These are phyloP conservation scores for Hypoxylon sp. DNA, from an alignment of 2,329 filamentous ascomycete genomes.

Conservation along the genomic window DNA sequence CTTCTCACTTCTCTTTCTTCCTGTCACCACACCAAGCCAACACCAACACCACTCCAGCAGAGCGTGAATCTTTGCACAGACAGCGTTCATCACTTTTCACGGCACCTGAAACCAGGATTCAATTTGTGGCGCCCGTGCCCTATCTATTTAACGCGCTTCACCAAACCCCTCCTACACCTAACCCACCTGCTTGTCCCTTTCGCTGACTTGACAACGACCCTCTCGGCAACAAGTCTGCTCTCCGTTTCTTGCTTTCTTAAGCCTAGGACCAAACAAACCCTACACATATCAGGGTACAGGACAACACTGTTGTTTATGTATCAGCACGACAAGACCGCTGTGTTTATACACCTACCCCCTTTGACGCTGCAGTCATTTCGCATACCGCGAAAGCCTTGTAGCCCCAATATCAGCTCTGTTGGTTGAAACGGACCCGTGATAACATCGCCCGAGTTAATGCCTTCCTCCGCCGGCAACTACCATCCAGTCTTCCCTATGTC, in stretches of 20 bases:
- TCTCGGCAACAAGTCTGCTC: conserved; percentile 36
- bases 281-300: conserved; percentile 52
- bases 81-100: conserved; percentile 12
- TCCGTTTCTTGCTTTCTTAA: conserved; percentile 26
- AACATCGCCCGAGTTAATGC: conserved; percentile 66
- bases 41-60: conserved; percentile 22
- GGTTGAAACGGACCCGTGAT: conserved; percentile 73
- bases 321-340: conserved; percentile 91
- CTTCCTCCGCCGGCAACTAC: conserved; percentile 63
- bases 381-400: conserved; percentile 94
- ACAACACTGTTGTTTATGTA: conserved; percentile 87
- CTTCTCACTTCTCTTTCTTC: conserved; percentile 22
- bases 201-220: conserved; percentile 25
- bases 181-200: background rate
- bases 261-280: conserved; percentile 40
- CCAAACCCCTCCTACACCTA: conserved; percentile 7
- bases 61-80: conserved; percentile 16
- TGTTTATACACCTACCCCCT: conserved; percentile 93
- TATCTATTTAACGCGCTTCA: conserved; percentile 20
- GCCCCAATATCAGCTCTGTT: conserved; percentile 88
- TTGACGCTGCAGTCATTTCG: conserved; percentile 97
- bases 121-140: conserved; percentile 26
- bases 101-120: conserved; percentile 27
- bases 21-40: conserved; percentile 22
- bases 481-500: conserved; percentile 67